Evolutionary conservation across 768 basidiomycete species (phyloP), one percentile per base, ranked within the genome.

Genomic region (Royoungia palumana): DNA sequence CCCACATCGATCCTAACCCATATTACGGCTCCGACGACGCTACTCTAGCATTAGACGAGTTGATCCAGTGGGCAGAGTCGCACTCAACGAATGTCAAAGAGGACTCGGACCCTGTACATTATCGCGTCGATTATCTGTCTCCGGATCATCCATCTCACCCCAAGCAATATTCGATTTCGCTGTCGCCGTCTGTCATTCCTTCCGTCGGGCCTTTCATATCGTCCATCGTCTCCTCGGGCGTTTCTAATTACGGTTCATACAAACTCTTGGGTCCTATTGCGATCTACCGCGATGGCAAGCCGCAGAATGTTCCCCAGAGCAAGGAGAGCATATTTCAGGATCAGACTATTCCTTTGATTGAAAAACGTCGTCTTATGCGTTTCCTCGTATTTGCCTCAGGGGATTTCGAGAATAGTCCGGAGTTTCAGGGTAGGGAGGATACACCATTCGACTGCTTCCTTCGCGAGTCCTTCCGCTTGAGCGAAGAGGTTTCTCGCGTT

Each of bases 291-390:
- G 70, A 76, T 2, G 64, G 63, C 44, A 55, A 63, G 19, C 62
- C 81, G 45, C 79, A 79, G 57, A 76, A 68, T 42, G 94, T 97
- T 0, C 95, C 95, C 1, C 84, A 85, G 27, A 89, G 82, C 70
- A 97, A 96, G 65, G 94, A 94, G 66, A 88, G 90, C 50, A 79
- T 98, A 4, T 97, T 98, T 78, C 93, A 88, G 72, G 85, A 81
- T 69, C 83, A 82, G 60, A 75, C 75, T 9, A 78, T 97, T 8
- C 75, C 75, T 7, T 74, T 97, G 11, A 64, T 94, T 27, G 90
- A 94, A 53, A 98, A 97, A 70, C 74, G 94, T 37, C 77, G 89
- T 27, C 72, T 98, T 21, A 97, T 97, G 89, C 89, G 94, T 49
- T 92, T 95, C 59, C 69, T 98, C 39, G 78, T 85, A 57, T 94